A percentile compares a stretch with the other conserved stretches of the same genome.
Conservation (phyloP, 148 eudicot species). For the Rhododendron ferrugineum region DNA sequence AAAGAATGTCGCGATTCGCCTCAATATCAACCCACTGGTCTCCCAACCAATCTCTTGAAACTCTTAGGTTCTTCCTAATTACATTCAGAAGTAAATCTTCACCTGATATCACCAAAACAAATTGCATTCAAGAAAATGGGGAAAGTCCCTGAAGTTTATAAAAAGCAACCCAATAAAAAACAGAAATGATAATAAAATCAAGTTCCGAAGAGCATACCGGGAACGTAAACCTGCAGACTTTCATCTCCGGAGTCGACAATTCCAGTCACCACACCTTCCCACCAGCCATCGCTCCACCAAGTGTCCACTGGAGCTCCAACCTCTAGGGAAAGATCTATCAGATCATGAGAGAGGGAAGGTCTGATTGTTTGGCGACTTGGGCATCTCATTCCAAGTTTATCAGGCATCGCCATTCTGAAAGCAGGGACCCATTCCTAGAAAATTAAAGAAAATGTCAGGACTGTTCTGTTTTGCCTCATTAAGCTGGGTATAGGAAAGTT, state of each 20-base stretch:
- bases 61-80: conserved; percentile 41
- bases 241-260: conserved; percentile 26
- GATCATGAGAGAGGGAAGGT: conserved; percentile 47
- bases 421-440: conserved; percentile 83
- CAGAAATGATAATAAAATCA: neutral
- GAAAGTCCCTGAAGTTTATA: neutral
- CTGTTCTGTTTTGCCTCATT: neutral
- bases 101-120: conserved; percentile 35
- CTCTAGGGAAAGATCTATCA: conserved; percentile 27
- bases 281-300: conserved; percentile 99
- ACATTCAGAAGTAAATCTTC: conserved; percentile 56
- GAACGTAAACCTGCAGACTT: conserved; percentile 50
- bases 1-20: conserved; percentile 43
- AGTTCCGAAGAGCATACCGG: conserved; percentile 38
- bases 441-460: conserved; percentile 3
- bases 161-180: neutral
- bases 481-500: neutral
- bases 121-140: neutral
- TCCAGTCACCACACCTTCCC: conserved; percentile 83
- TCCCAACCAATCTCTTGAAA: conserved; percentile 80
- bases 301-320: conserved; percentile 84
- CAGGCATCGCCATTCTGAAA: conserved; percentile 64
- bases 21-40: conserved; percentile 66
- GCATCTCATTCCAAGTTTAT: conserved; percentile 77
- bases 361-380: conserved; percentile 61